Percentiles rank a stretch among this genome's conserved stretches.
Evolutionary conservation across 2,329 filamentous ascomycete species (phyloP).

Genomic region (Tolypocladium ovalisporum): DNA sequence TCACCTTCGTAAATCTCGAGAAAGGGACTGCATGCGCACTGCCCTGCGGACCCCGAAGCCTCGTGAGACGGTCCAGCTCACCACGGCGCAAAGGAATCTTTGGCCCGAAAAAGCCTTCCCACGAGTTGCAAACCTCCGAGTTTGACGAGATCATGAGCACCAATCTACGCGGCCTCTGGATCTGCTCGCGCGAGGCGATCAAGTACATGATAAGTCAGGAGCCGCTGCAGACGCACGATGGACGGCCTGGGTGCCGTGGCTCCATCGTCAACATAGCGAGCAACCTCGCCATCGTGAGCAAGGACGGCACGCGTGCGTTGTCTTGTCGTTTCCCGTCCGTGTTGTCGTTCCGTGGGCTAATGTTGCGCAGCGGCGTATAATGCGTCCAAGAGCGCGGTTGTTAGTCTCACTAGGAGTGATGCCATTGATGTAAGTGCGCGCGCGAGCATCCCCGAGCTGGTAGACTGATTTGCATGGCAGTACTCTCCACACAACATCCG

Average conservation of each 20-base stretch:
- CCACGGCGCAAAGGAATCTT: conserved; percentile 19
- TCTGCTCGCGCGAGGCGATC: conserved; percentile 30
- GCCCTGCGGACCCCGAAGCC: no score
- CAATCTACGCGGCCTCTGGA: conserved; percentile 34
- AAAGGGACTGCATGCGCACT: not conserved
- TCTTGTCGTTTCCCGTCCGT: not conserved
- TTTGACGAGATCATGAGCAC: conserved; percentile 31
- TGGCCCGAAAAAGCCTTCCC: conserved; percentile 22
- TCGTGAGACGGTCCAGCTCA: not conserved
- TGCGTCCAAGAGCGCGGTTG: conserved; percentile 30
- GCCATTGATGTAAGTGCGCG: conserved; percentile 28
- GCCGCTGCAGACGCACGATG: conserved; percentile 29
- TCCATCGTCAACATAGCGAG: conserved; percentile 34
- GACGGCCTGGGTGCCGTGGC: conserved; percentile 22
- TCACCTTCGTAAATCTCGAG: not conserved
- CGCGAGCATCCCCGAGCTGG: not conserved
- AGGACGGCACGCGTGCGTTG: conserved; percentile 27
- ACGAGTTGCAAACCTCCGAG: conserved; percentile 20
- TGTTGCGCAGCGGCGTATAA: conserved; percentile 28
- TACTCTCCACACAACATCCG: conserved; percentile 32
- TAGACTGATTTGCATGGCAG: conserved; percentile 10
- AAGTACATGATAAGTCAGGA: conserved; percentile 32
- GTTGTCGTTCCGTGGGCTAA: not conserved
- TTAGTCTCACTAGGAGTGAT: conserved; percentile 33
- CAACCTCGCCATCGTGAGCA: conserved; percentile 29